These are phyloP conservation scores for Anthracocystis walkeri DNA, from an alignment of 1,284 basidiomycete species.

Conservation along the genomic window DNA sequence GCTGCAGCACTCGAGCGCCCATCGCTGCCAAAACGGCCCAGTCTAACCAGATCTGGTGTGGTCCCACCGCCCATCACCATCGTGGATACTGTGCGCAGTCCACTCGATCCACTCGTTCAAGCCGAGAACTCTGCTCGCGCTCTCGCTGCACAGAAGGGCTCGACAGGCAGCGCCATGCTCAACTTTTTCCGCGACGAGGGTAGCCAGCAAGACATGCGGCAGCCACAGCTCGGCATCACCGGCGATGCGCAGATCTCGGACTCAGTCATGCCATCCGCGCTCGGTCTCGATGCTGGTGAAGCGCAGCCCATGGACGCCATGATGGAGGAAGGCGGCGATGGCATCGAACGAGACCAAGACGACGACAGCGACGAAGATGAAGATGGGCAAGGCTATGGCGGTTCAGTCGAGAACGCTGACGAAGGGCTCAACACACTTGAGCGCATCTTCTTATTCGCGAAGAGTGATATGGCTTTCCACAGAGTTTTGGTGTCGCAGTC, in stretches of 20 bases:
- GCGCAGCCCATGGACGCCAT: conserved; percentile 25
- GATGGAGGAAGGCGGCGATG: conserved; percentile 25
- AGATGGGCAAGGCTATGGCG: conserved; percentile 26
- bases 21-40: conserved; percentile 53
- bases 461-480: conserved; percentile 86
- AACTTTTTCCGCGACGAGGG: conserved; percentile 51
- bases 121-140: conserved; percentile 37
- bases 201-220: conserved; percentile 18
- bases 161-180: conserved; percentile 46
- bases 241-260: conserved; percentile 37
- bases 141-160: conserved; percentile 42
- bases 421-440: conserved; percentile 79
- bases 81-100: conserved; percentile 23
- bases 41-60: conserved; percentile 54
- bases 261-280: conserved; percentile 41
- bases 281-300: conserved; percentile 41
- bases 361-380: conserved; percentile 26
- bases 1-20: conserved; percentile 25
- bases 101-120: conserved; percentile 37
- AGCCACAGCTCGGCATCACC: conserved; percentile 21
- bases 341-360: conserved; percentile 12
- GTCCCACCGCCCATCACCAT: conserved; percentile 49
- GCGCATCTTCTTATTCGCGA: conserved; percentile 91
- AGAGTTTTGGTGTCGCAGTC: conserved; percentile 77
- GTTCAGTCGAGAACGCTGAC: conserved; percentile 31